Conservation (phyloP, 73 alveolate genomes). For the Tetrahymena thermophila region DNA sequence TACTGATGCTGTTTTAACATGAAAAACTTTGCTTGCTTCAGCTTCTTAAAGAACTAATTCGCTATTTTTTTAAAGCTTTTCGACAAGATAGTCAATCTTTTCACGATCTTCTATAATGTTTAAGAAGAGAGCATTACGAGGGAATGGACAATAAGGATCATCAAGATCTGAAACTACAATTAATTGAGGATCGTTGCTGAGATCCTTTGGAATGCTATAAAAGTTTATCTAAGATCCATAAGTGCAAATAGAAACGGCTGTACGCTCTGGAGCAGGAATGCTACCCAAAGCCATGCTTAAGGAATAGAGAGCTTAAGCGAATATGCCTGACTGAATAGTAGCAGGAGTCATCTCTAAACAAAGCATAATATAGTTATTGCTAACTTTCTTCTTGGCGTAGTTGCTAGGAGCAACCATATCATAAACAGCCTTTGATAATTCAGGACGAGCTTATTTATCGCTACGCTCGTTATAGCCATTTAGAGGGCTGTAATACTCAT, state of each 20-base stretch:
- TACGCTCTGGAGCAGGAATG: slow-evolving; percentile 57
- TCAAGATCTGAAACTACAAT: slow-evolving; percentile 45
- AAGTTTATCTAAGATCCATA: slow-evolving; percentile 54
- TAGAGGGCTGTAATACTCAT: slow-evolving; percentile 35
- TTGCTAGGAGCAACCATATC: slow-evolving; percentile 62
- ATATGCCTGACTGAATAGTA: slow-evolving; percentile 48
- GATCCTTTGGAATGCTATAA: slow-evolving; percentile 48
- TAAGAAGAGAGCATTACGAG: slow-evolving; percentile 49
- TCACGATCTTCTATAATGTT: slow-evolving; percentile 59
- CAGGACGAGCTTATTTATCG: slow-evolving; percentile 55
- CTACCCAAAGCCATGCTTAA: slow-evolving; percentile 48
- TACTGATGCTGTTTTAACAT: slow-evolving; percentile 15
- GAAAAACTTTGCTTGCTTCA: background rate
- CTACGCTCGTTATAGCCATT: slow-evolving; percentile 44
- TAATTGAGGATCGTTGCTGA: slow-evolving; percentile 49
- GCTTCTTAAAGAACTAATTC: slow-evolving; percentile 3
- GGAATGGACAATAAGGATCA: slow-evolving; percentile 74
- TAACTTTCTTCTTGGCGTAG: slow-evolving; percentile 36
- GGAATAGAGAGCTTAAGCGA: slow-evolving; percentile 35
- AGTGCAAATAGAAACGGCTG: slow-evolving; percentile 59
- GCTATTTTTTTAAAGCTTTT: slow-evolving; percentile 41
- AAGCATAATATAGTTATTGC: slow-evolving; percentile 35
- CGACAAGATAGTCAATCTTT: slow-evolving; percentile 55
- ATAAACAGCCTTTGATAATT: slow-evolving; percentile 58
- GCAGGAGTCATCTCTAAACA: slow-evolving; percentile 55